Base-by-base conservation (phyloP, 305 asterid genomes). In the Fraxinus sp. region DNA sequence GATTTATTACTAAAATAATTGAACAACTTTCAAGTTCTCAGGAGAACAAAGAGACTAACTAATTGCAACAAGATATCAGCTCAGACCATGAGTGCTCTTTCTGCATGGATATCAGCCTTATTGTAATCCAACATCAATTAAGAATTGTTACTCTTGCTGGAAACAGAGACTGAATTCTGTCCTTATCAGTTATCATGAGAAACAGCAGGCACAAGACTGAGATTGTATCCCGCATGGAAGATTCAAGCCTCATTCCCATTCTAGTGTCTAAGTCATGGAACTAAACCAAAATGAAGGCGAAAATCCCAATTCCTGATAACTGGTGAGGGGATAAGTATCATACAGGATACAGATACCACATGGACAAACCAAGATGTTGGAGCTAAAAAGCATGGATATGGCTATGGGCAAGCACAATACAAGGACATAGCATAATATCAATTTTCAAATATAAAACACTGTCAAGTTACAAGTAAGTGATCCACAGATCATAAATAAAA, bases 121-220 rank as follows among this genome's bases (percentile, higher is more conserved):
- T 32, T 72, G 39, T 22, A 59, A 49, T 71, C 52, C 74, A 78
- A 70, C 35, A 68, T 5, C 24, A 73, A 18, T 62, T 37, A 26
- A 16, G 77, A 39, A 33, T 49, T 24, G 39, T 10, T 43, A 32
- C 18, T 49, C 57, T 66, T 20, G 32, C 77, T 1, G 78, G 73
- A 10, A 46, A 16, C n/a, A 80, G 57, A 24, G 79, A 76, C 33
- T 5, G 9, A 18, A 30, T 76, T 28, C 64, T 43, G 36, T 41
- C 64, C 13, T 37, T 10, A 9, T 75, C 32, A 75, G 32, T 39
- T 33, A 49, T 64, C 16, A 20, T 35, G 49, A 16, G 66, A 37
- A 55, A 83, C 77, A 55, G 72, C 26, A 68, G 72, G 74, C 26
- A 77, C 24, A 66, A 75, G 43, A 9, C 71, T 20, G n/a, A 73